A percentile compares a stretch with the other conserved stretches of the same genome.
phyloP scores from a whole-genome alignment of 208 protist genomes.

The Leishmania lainsoni region DNA sequence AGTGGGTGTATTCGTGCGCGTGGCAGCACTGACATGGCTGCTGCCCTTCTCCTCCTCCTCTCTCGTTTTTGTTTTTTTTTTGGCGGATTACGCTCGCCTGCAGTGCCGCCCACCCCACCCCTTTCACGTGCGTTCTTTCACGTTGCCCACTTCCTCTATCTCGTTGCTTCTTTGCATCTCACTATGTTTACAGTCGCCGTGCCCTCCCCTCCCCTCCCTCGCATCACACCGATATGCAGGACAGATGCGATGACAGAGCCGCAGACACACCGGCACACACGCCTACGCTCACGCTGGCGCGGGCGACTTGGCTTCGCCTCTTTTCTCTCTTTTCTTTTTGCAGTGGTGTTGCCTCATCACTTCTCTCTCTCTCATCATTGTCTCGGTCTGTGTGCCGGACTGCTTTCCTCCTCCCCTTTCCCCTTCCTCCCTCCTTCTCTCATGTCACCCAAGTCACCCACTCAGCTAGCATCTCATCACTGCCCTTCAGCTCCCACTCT shows the following conservation, averaged over 20 bases:
- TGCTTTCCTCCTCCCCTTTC: background rate
- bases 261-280: background rate
- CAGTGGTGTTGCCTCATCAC: background rate
- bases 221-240: background rate
- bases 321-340: background rate
- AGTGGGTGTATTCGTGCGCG: too few species aligned
- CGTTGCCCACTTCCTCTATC: too few species aligned
- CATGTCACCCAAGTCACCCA: background rate
- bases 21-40: too few species aligned
- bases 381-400: background rate
- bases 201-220: background rate
- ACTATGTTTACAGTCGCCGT: too few species aligned
- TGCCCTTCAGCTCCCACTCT: background rate
- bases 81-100: too few species aligned
- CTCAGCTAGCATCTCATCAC: background rate
- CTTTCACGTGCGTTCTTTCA: too few species aligned
- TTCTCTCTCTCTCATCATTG: background rate
- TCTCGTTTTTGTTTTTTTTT: too few species aligned
- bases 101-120: too few species aligned
- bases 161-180: too few species aligned
- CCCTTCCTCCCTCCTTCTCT: background rate
- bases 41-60: too few species aligned
- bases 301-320: background rate
- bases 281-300: too few species aligned
- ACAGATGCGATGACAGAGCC: background rate